A percentile compares a stretch with the other conserved stretches of the same genome.
Conservation (phyloP, 2,329 filamentous ascomycete species). For the Xylariaceae sp. region DNA sequence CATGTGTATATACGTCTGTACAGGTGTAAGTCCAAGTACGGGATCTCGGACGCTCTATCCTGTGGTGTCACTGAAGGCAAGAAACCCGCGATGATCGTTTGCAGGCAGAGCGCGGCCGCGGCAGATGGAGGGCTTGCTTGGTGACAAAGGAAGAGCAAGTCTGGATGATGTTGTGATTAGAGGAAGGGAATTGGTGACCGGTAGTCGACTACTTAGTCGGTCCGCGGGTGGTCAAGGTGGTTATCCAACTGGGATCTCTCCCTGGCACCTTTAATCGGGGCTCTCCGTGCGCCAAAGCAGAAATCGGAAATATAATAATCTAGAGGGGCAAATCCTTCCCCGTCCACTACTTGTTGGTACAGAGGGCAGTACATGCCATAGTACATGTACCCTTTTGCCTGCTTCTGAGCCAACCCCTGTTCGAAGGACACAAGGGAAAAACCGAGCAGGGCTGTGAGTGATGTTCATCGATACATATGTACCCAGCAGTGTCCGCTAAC, state of each 20-base stretch:
- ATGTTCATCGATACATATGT: slow-evolving; percentile 27
- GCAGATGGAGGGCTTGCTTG: neutral
- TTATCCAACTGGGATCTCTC: slow-evolving; percentile 21
- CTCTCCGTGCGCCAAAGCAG: slow-evolving; percentile 42
- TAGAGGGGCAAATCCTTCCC: slow-evolving; percentile 34
- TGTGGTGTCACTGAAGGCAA: slow-evolving; percentile 19
- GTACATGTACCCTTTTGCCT: no score
- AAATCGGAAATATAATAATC: slow-evolving; percentile 48
- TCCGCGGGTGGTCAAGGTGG: slow-evolving; percentile 20
- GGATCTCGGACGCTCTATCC: slow-evolving; percentile 11
- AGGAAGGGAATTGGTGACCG: slow-evolving; percentile 21
- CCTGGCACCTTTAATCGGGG: slow-evolving; percentile 28
- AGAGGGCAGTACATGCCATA: no score
- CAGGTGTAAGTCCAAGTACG: no score
- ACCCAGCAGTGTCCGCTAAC: slow-evolving; percentile 26
- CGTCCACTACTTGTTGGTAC: no score
- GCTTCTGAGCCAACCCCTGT: slow-evolving; percentile 28
- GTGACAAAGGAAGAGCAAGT: slow-evolving; percentile 19
- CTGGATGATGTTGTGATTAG: slow-evolving; percentile 23
- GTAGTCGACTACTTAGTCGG: slow-evolving; percentile 19
- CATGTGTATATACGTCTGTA: slow-evolving; percentile 3
- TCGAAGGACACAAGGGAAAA: slow-evolving; percentile 32
- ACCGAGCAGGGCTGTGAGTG: slow-evolving; percentile 30
- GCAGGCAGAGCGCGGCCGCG: slow-evolving; percentile 11
- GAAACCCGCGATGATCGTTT: slow-evolving; percentile 11